Evolutionary conservation across 73 alveolate genomes (phyloP), one percentile per base, ranked within the genome.

Genomic region (Symbiodinium natans): DNA sequence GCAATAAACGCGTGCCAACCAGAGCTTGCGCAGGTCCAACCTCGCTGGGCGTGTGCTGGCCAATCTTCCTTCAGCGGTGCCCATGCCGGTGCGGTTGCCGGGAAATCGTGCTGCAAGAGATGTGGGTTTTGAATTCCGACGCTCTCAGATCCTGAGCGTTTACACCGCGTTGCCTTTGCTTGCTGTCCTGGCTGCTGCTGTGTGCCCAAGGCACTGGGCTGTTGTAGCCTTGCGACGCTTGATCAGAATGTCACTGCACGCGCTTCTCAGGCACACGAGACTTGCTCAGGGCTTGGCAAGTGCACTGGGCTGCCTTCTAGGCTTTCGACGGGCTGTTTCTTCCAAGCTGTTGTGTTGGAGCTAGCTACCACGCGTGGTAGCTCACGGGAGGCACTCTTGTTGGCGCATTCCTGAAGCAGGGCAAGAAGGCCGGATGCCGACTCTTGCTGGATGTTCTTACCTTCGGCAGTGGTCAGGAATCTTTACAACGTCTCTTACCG

Each of bases 301-400:
- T 17, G 83, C 97, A 31, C 97, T 90, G 77, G 97, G 97, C 56
- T 90, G 97, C 80, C 88, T 90, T 40, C 71, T 90, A 85, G 97
- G 97, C 42, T n/a, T 10, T 6, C 5, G 84, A 29, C 36, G 27
- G 36, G 63, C 23, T 10, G 17, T 8, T 48, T 8, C 17, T 48
- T 48, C 23, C 17, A 8, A 10, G 63, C 63, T 17, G 23, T 48
- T 8, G 8, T 8, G 23, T 8, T 48, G 63, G 8, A 17, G n/a
- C n/a, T 8, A 10, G 23, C 8, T 48, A 17, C 23, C 63, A 10
- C 63, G 8, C 23, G 8, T 48, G 63, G 17, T 48, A 10, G 8
- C n/a, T n/a, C n/a, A n/a, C n/a, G n/a, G 43, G 84, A 74, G 84
- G 84, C 41, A 90, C 89, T 56, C 54, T 90, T 68, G 97, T 90